phyloP scores from a whole-genome alignment of 179 eudicot species.

The Dionaea muscipula region DNA sequence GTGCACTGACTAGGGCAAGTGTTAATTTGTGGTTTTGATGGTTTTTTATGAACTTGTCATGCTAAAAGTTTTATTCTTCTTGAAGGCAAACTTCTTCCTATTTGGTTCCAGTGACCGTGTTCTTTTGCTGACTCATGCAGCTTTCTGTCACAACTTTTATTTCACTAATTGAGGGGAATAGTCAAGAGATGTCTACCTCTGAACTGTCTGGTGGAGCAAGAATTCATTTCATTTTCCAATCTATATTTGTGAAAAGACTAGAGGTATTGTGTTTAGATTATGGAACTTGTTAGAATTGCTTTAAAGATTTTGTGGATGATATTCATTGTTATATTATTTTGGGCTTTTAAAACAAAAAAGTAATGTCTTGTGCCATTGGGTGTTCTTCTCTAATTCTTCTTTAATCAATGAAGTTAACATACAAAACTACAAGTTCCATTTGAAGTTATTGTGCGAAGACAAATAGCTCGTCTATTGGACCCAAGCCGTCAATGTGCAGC shows the following conservation, averaged over 20 bases:
- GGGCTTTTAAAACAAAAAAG: too few relatives aligned
- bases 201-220: slow-evolving; percentile 60
- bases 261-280: slow-evolving; percentile 27
- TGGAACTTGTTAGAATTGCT: background rate
- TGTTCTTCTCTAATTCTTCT: background rate
- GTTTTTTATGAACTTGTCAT: background rate
- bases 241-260: slow-evolving; percentile 45
- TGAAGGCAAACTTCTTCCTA: background rate
- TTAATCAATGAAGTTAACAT: background rate
- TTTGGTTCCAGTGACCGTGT: background rate
- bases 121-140: background rate
- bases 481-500: slow-evolving; percentile 52
- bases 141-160: slow-evolving; percentile 30
- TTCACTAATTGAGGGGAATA: slow-evolving; percentile 39
- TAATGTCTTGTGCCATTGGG: too few relatives aligned
- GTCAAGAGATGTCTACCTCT: slow-evolving; percentile 43
- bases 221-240: slow-evolving; percentile 49
- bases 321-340: background rate
- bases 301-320: background rate
- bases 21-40: background rate
- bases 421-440: slow-evolving; percentile 36
- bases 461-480: slow-evolving; percentile 47
- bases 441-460: slow-evolving; percentile 54
- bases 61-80: slow-evolving; percentile 7
- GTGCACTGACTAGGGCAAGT: background rate